Evolutionary conservation across 176 grass and related monocot species (phyloP), one percentile per base, ranked within the genome.

Genomic region (Zoysia japonica): DNA sequence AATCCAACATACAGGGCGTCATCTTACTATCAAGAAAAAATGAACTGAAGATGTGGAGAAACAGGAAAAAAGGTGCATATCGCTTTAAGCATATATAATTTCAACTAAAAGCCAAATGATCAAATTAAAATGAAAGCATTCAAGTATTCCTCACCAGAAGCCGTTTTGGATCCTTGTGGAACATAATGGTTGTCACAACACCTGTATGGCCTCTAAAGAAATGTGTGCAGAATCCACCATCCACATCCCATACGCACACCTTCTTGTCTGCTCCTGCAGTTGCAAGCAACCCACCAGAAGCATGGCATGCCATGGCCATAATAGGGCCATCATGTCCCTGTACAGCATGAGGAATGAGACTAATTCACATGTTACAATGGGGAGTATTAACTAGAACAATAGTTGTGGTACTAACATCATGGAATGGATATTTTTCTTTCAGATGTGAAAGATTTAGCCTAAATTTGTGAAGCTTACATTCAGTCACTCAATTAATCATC

Each of bases 191-290:
- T 0, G 89, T 97, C 68, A 97, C 87, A 87, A 97, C 78, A 5
- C 87, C 94, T 72, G 86, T 83, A 50, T 97, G 91, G 20, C 94
- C 94, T 89, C 85, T 94, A 75, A 97, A 92, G 78, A 94, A 97
- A 90, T 94, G 91, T 8, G 91, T 97, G 85, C 94, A 97, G 78
- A 97, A 97, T n/a, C 94, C 94, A 71, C 94, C 94, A 83, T 94
- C 91, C 11, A 97, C 89, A 86, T 97, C 94, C 91, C 94, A 97
- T 42, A 94, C 74, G 62, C 85, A 94, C 5, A 92, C 94, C 83
- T 88, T 94, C 85, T 90, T 97, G 78, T 94, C 91, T 70, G 91
- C 91, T 80, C 91, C 94, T 48, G 89, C 94, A 75, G 91, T 97
- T 83, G 89, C 94, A 71, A 97, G 85, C 87, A 97, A 92, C 37